phyloP scores from a whole-genome alignment of 2,329 filamentous ascomycete species.

The Fusarium bactridioides region DNA sequence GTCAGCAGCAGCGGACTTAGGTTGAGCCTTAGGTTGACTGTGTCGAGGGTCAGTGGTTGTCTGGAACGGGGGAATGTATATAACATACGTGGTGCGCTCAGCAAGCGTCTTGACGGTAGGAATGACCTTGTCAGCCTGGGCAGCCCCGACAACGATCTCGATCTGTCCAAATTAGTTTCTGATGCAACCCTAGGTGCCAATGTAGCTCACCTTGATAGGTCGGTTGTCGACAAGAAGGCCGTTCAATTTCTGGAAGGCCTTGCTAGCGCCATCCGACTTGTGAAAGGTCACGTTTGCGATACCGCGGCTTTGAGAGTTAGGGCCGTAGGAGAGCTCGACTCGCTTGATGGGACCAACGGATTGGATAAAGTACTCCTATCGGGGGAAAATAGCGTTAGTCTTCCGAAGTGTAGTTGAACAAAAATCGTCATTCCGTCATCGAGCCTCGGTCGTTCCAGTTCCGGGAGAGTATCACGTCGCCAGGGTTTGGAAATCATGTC shows the following conservation, averaged over 20 bases:
- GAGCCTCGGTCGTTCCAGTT: constrained; percentile 45
- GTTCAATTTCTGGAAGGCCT: constrained; percentile 85
- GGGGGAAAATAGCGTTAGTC: constrained; percentile 71
- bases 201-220: constrained; percentile 79
- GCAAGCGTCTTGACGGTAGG: constrained; percentile 75
- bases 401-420: constrained; percentile 48
- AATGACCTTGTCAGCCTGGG: constrained; percentile 71
- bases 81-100: constrained; percentile 77
- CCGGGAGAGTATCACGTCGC: constrained; percentile 37
- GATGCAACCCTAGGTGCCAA: neutral
- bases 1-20: constrained; percentile 80
- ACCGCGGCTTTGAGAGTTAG: constrained; percentile 89
- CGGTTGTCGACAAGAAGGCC: constrained; percentile 88
- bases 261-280: constrained; percentile 81
- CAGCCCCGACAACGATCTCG: constrained; percentile 86
- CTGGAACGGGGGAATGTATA: neutral
- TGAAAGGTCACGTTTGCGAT: constrained; percentile 89
- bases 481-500: constrained; percentile 30
- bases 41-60: constrained; percentile 14
- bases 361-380: constrained; percentile 94
- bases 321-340: constrained; percentile 91
- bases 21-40: constrained; percentile 59
- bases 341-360: constrained; percentile 90
- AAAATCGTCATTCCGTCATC: constrained; percentile 43
- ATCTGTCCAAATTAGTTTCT: constrained; percentile 65